phyloP scores from a whole-genome alignment of 352 stramenopile species.

The Halophytophthora batemanensis region DNA sequence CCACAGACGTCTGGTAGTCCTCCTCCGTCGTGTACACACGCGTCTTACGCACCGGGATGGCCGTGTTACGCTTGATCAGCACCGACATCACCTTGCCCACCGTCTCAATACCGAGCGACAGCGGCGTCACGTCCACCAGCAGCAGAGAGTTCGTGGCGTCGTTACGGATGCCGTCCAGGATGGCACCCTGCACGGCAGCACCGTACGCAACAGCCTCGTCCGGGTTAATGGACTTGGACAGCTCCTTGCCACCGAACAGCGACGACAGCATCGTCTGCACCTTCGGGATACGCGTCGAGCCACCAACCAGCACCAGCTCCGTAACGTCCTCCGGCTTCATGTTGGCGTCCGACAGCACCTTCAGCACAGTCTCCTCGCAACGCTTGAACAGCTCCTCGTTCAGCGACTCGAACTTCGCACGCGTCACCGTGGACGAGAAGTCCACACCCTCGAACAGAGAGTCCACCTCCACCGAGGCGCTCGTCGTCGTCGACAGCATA shows the following conservation, averaged over 20 bases:
- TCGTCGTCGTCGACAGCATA: slow-evolving; percentile 92
- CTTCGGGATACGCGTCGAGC: slow-evolving; percentile 61
- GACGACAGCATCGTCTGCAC: slow-evolving; percentile 57
- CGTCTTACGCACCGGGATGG: slow-evolving; percentile 82
- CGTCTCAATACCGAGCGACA: slow-evolving; percentile 88
- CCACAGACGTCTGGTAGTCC: slow-evolving; percentile 82
- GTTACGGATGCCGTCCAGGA: slow-evolving; percentile 63
- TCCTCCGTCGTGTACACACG: slow-evolving; percentile 70
- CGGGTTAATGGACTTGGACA: slow-evolving; percentile 73
- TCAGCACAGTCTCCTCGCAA: slow-evolving; percentile 79
- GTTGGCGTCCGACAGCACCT: slow-evolving; percentile 61
- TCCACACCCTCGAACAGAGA: slow-evolving; percentile 94
- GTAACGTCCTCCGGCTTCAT: slow-evolving; percentile 67
- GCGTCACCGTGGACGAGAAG: slow-evolving; percentile 93
- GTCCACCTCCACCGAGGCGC: slow-evolving; percentile 94
- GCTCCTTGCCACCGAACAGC: slow-evolving; percentile 58
- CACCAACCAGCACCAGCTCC: slow-evolving; percentile 55
- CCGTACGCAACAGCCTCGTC: slow-evolving; percentile 83
- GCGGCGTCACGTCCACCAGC: slow-evolving; percentile 88
- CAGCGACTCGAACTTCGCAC: slow-evolving; percentile 91
- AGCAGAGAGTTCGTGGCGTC: slow-evolving; percentile 85
- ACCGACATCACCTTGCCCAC: slow-evolving; percentile 87
- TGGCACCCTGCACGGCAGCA: slow-evolving; percentile 62
- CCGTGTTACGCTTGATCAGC: slow-evolving; percentile 88
- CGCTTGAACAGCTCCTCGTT: slow-evolving; percentile 80